Conservation (phyloP, 2,329 filamentous ascomycete genomes). For the Macrophomina phaseolina region DNA sequence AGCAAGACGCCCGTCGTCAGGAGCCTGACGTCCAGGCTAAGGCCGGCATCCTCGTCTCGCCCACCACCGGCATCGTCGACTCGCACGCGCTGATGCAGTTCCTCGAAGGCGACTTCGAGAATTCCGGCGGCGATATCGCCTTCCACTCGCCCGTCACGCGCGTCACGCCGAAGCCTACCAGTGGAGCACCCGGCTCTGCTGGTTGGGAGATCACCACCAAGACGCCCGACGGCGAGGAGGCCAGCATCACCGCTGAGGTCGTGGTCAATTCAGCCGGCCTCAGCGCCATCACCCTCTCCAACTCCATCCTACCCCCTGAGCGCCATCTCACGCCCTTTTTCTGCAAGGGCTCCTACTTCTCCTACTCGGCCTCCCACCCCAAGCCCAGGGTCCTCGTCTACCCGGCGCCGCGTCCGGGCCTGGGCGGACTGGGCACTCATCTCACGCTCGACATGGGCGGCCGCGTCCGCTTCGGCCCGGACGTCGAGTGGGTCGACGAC, state of each 20-base stretch:
- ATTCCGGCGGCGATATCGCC: conserved; percentile 75
- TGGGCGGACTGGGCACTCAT: conserved; percentile 88
- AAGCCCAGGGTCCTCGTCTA: conserved; percentile 79
- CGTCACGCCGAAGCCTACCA: conserved; percentile 58
- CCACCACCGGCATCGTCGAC: conserved; percentile 89
- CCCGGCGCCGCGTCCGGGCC: conserved; percentile 81
- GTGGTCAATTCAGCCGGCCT: conserved; percentile 88
- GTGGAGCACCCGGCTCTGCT: conserved; percentile 45
- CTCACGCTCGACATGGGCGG: conserved; percentile 88
- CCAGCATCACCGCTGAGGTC: conserved; percentile 72
- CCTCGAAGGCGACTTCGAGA: conserved; percentile 77
- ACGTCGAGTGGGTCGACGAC: conserved; percentile 87
- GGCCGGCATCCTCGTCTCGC: conserved; percentile 79
- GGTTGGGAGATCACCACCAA: conserved; percentile 74
- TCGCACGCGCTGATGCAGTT: conserved; percentile 83
- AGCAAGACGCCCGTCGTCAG: conserved; percentile 63
- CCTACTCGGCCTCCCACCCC: conserved; percentile 71
- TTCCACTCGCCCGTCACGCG: conserved; percentile 69
- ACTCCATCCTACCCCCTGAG: conserved; percentile 72
- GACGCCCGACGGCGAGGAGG: conserved; percentile 54
- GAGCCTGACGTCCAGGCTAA: conserved; percentile 79
- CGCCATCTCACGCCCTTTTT: conserved; percentile 71
- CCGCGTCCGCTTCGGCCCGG: conserved; percentile 87
- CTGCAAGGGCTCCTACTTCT: conserved; percentile 96
- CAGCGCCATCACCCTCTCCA: conserved; percentile 75